These are phyloP conservation scores for Colletotrichum acutatum DNA, from an alignment of 2,329 filamentous ascomycete genomes.

Conservation along the genomic window DNA sequence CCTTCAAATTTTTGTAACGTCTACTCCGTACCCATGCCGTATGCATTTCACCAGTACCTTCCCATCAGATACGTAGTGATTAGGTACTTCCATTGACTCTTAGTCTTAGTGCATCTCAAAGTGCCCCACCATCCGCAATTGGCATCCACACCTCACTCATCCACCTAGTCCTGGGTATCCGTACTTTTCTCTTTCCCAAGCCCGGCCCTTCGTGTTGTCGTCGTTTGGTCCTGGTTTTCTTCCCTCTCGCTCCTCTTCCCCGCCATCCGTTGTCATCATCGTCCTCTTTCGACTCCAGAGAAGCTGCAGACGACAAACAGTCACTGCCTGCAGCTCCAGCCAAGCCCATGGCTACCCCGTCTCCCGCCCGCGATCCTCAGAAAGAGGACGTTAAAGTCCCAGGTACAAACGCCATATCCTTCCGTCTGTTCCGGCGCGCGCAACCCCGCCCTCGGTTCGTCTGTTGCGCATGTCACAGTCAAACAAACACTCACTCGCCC, in stretches of 20 bases:
- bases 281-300: neutral
- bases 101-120: neutral
- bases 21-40: slow-evolving; percentile 4
- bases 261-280: slow-evolving; percentile 2
- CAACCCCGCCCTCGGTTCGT: slow-evolving; percentile 37
- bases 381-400: slow-evolving; percentile 17
- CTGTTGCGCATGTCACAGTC: slow-evolving; percentile 35
- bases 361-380: slow-evolving; percentile 19
- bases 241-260: slow-evolving; percentile 24
- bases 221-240: slow-evolving; percentile 30
- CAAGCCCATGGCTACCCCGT: slow-evolving; percentile 24
- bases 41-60: slow-evolving; percentile 5
- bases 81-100: neutral
- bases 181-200: slow-evolving; percentile 32
- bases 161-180: slow-evolving; percentile 24
- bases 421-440: slow-evolving; percentile 33
- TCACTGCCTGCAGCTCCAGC: neutral
- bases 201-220: slow-evolving; percentile 19
- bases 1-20: neutral
- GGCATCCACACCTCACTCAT: slow-evolving; percentile 29
- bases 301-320: neutral
- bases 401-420: slow-evolving; percentile 31
- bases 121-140: slow-evolving; percentile 37
- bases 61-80: neutral
- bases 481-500: slow-evolving; percentile 11